These are phyloP conservation scores for Trichothecium sympodiale DNA, from an alignment of 2,329 filamentous ascomycete species.

Conservation along the genomic window DNA sequence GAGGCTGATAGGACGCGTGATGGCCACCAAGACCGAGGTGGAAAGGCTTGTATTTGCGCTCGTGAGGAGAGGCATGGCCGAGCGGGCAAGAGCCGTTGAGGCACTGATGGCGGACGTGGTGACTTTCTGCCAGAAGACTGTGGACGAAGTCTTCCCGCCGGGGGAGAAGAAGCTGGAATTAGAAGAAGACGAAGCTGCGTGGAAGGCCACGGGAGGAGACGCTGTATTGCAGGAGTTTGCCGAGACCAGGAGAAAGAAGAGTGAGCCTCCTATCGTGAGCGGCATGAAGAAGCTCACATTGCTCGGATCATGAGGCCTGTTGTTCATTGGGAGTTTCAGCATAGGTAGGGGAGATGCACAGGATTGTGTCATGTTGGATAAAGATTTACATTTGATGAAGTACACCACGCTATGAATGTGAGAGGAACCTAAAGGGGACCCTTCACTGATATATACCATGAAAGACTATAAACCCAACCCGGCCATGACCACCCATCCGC, in stretches of 20 bases:
- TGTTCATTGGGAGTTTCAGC: background rate
- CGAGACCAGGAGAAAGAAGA: constrained; percentile 27
- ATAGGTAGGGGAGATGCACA: no score
- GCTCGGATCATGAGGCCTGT: constrained; percentile 26
- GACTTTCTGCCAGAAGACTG: constrained; percentile 53
- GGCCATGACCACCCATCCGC: no score
- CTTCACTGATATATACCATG: no score
- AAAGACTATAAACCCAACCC: no score
- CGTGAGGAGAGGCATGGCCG: constrained; percentile 72
- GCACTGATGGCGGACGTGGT: constrained; percentile 63
- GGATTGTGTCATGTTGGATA: no score
- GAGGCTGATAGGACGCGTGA: constrained; percentile 72
- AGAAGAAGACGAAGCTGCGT: constrained; percentile 12
- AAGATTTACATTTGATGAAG: no score
- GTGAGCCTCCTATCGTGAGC: constrained; percentile 37
- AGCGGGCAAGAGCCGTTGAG: constrained; percentile 72
- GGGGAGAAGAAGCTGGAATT: constrained; percentile 10
- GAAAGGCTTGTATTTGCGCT: constrained; percentile 66
- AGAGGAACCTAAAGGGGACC: no score
- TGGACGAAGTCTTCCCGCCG: constrained; percentile 57
- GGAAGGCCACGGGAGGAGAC: constrained; percentile 34
- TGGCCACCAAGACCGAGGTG: constrained; percentile 60
- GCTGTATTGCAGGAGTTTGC: constrained; percentile 41
- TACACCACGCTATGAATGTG: no score
- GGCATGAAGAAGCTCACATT: constrained; percentile 38